Conservation (phyloP, 345 rosid species). For the Cochlearia excelsa region DNA sequence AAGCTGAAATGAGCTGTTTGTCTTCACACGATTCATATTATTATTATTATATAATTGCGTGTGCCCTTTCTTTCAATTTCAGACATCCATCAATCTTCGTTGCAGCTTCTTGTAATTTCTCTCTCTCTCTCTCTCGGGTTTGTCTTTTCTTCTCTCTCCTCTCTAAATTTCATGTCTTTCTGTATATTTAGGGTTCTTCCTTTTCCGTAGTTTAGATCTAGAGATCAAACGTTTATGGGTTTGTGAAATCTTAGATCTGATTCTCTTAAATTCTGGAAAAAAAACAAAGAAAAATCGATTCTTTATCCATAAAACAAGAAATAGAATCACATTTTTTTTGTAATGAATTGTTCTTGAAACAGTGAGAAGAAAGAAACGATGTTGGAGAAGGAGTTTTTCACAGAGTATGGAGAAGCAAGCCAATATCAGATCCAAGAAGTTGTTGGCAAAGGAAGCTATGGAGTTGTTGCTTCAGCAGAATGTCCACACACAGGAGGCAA, state of each 20-base stretch:
- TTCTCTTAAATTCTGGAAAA: not conserved
- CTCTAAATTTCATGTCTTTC: not conserved
- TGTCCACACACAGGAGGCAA: slow-evolving; percentile 91
- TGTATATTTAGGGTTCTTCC: slow-evolving; percentile 22
- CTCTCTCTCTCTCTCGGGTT: slow-evolving; percentile 23
- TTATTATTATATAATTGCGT: slow-evolving; percentile 23
- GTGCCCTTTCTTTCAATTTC: slow-evolving; percentile 20
- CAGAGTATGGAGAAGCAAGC: slow-evolving; percentile 95
- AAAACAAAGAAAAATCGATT: too few species aligned
- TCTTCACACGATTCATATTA: slow-evolving; percentile 11
- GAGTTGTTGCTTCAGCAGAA: slow-evolving; percentile 90
- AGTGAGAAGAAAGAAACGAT: slow-evolving; percentile 30
- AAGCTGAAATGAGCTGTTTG: slow-evolving; percentile 21
- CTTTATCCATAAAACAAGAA: too few species aligned
- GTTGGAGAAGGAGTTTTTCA: slow-evolving; percentile 88
- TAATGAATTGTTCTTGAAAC: not conserved
- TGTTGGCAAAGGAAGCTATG: slow-evolving; percentile 96
- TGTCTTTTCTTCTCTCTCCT: not conserved
- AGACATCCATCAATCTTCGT: slow-evolving; percentile 23
- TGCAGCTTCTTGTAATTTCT: slow-evolving; percentile 26
- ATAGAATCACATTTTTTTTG: too few species aligned
- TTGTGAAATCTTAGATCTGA: not conserved
- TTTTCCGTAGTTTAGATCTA: not conserved
- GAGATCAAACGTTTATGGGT: slow-evolving; percentile 12
- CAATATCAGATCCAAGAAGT: slow-evolving; percentile 93